These are phyloP conservation scores for Pyrus communis DNA, from an alignment of 306 rosid species.

Conservation along the genomic window DNA sequence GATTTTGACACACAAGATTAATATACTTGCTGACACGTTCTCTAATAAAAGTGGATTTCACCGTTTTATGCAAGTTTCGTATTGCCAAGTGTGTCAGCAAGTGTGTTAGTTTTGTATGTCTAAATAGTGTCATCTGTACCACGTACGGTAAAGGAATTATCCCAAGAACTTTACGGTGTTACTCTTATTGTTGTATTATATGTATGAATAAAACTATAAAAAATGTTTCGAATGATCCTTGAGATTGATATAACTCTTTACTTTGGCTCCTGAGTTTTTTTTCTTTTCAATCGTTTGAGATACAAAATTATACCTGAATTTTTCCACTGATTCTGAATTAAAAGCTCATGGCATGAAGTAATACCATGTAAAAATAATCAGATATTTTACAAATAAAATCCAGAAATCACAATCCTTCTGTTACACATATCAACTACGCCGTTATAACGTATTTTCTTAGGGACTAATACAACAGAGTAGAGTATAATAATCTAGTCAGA, in stretches of 20 bases:
- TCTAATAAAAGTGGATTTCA: too few species aligned
- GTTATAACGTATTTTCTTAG: neutral
- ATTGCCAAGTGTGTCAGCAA: too few species aligned
- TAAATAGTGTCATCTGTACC: neutral
- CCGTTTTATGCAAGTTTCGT: too few species aligned
- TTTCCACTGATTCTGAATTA: neutral
- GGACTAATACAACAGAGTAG: slow-evolving; percentile 1
- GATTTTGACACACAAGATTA: too few species aligned
- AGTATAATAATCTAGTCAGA: slow-evolving; percentile 3
- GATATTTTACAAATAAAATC: neutral
- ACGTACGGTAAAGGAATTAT: neutral
- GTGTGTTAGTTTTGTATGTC: too few species aligned
- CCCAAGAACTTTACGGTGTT: neutral
- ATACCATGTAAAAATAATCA: neutral
- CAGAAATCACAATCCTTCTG: neutral
- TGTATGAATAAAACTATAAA: neutral
- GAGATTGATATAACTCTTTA: too few species aligned
- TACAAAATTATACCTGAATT: neutral
- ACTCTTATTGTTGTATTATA: neutral
- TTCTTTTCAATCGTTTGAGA: neutral
- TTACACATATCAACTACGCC: neutral
- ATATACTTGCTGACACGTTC: too few species aligned
- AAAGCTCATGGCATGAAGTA: neutral
- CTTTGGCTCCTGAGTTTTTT: neutral
- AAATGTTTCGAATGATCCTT: too few species aligned